These are phyloP conservation scores for Canavalia ensiformis DNA, from an alignment of 306 rosid genomes.

Conservation along the genomic window DNA sequence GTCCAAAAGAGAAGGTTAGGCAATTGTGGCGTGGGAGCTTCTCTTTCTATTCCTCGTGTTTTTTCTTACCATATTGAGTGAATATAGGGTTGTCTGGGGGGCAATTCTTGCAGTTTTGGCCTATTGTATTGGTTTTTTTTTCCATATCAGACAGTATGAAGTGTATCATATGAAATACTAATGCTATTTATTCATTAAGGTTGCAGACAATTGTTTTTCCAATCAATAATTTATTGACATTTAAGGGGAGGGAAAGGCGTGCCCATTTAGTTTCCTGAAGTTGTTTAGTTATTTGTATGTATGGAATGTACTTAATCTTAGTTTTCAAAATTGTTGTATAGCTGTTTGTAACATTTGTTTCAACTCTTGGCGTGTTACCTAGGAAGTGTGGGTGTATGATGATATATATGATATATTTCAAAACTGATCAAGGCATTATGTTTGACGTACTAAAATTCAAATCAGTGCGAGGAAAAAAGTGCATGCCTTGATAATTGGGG, in stretches of 20 bases:
- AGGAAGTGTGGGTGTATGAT: too few relatives aligned
- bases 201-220: constrained; percentile 44
- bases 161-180: constrained; percentile 52
- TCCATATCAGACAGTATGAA: constrained; percentile 26
- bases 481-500: neutral
- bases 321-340: neutral
- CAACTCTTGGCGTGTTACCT: too few relatives aligned
- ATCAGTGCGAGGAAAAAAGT: neutral
- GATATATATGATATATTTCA: too few relatives aligned
- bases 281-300: neutral
- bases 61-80: constrained; percentile 51
- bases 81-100: constrained; percentile 66
- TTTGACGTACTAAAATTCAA: too few relatives aligned
- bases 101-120: constrained; percentile 68
- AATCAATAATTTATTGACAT: neutral
- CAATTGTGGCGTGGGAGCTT: constrained; percentile 56
- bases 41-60: constrained; percentile 34
- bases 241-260: neutral
- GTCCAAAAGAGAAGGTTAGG: constrained; percentile 54
- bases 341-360: neutral
- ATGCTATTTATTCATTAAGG: constrained; percentile 45
- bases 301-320: neutral
- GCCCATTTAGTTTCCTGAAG: neutral
- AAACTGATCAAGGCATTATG: too few relatives aligned
- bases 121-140: constrained; percentile 47